Base-by-base conservation (phyloP, 257 asterid genomes). In the Gardenia jasminoides region DNA sequence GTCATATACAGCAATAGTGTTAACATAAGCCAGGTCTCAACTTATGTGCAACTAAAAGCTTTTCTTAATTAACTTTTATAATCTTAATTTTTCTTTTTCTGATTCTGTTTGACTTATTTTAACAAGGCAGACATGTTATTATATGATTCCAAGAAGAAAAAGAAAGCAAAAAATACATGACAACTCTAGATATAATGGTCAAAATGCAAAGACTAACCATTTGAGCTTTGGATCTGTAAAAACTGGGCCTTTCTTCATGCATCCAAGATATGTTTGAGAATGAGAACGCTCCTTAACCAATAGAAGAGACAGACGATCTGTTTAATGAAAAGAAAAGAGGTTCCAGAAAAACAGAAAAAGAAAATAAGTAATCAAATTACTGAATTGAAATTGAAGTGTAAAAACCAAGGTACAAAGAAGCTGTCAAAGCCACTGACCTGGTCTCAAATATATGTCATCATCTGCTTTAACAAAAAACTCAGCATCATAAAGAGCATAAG, bases 401-500 rank as follows among this genome's bases (percentile, higher is more conserved):
- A 77, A 67, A 56, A 24, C 48, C 48, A 7, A 54, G 70, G 28
- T 20, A 72, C 19, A 82, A 31, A 39, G 28, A 76, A 74, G 74
- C 73, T 71, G 79, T 84, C 69, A 50, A 62, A 58, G 67, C 78
- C 62, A 61, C 72, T 81, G 76, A 93, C 99, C 98, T 70, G 99
- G 98, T 80, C 99, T 85, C 84, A 96, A 76, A 83, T 96, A 96
- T 84, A 93, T 93, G 91, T 96, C 99, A 81, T 96, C 98, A 72
- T 96, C 99, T 46, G 98, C 98, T 86, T 96, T 96, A 84, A 96
- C 99, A 77, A 92, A 96, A 85, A 96, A 96, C 68, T 96, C 99
- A 44, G 96, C 88, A 69, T 93, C 97, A 82, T 89, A 96, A 82
- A 91, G 96, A 36, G 97, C 97, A 86, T 90, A 89, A 59, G 99